These are phyloP conservation scores for Alloteropsis angusta DNA, from an alignment of 202 grass and related monocot genomes.

Conservation along the genomic window DNA sequence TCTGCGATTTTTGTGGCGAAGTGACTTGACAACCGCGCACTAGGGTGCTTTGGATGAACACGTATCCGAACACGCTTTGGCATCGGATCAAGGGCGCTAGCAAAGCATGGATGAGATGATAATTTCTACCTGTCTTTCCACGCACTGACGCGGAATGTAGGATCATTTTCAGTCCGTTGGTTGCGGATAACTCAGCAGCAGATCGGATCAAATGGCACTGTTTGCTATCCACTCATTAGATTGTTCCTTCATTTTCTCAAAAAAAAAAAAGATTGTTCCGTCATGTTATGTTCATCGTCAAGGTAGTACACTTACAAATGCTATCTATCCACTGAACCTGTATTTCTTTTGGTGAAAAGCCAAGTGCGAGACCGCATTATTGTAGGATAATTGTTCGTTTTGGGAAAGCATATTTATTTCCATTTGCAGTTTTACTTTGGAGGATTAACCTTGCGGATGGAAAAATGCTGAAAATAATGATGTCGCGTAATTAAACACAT, in stretches of 20 bases:
- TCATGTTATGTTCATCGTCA: not conserved
- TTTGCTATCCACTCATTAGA: not conserved
- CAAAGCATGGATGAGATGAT: not conserved
- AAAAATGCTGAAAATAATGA: no score
- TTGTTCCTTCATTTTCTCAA: no score
- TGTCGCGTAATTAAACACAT: no score
- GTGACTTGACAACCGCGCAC: not conserved
- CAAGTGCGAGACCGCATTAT: not conserved
- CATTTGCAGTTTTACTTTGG: no score
- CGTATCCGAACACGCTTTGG: not conserved
- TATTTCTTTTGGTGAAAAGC: not conserved
- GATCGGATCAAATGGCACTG: not conserved
- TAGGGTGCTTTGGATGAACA: not conserved
- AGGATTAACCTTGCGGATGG: no score
- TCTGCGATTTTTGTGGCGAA: not conserved
- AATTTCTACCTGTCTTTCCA: not conserved
- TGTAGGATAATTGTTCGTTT: not conserved
- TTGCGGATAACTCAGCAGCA: not conserved
- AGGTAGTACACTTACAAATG: not conserved
- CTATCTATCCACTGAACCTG: not conserved
- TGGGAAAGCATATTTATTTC: not conserved
- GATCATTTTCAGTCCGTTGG: not conserved
- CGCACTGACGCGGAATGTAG: not conserved
- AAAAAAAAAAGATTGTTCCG: no score
- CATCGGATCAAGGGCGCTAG: not conserved